Evolutionary conservation across 305 asterid species (phyloP).

Genomic region (Galium porrigens): DNA sequence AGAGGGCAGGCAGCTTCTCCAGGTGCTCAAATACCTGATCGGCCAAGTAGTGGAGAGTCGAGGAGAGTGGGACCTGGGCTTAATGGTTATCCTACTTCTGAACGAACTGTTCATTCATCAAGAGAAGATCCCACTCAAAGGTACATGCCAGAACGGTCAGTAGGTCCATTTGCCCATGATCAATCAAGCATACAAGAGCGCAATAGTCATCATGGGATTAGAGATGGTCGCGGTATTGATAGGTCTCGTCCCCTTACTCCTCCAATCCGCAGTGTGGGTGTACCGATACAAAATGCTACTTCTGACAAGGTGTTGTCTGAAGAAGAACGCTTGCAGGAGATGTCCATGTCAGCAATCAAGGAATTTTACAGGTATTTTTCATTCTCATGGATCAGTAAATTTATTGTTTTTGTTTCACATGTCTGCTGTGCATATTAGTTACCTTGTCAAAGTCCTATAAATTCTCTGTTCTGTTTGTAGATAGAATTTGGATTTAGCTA

Average conservation of each 20-base stretch:
- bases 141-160: conserved; percentile 36
- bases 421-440: too few species aligned
- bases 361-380: conserved; percentile 66
- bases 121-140: conserved; percentile 50
- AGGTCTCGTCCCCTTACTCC: conserved; percentile 35
- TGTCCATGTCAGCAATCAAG: conserved; percentile 54
- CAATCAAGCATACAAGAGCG: conserved; percentile 22
- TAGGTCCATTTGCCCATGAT: conserved; percentile 28
- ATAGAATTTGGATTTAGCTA: too few species aligned
- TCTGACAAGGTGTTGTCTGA: conserved; percentile 42
- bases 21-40: conserved; percentile 26
- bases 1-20: conserved; percentile 54
- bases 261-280: conserved; percentile 30
- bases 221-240: conserved; percentile 37
- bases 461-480: too few species aligned
- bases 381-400: conserved; percentile 5
- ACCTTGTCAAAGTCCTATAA: too few species aligned
- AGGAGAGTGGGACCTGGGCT: conserved; percentile 41
- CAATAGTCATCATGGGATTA: conserved; percentile 24
- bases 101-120: conserved; percentile 38
- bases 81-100: conserved; percentile 49
- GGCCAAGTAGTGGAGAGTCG: conserved; percentile 34
- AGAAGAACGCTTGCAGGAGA: conserved; percentile 41
- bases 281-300: conserved; percentile 23
- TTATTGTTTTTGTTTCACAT: background rate